Conservation (phyloP, 2,329 filamentous ascomycete species). For the Sphaerulina musiva region DNA sequence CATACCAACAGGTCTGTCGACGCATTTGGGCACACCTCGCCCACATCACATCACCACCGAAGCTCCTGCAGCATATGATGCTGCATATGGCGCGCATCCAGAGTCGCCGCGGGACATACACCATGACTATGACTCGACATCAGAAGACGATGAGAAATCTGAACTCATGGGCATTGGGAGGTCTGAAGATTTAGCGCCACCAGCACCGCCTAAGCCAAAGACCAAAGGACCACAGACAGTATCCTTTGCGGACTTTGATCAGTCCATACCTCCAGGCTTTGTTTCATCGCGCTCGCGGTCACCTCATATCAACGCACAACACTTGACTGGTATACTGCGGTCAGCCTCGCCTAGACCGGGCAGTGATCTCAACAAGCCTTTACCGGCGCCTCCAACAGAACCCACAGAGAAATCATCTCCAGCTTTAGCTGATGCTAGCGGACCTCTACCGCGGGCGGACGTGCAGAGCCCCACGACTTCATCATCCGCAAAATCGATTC, state of each 20-base stretch:
- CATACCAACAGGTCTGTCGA: conserved; percentile 19
- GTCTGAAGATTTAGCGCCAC: conserved; percentile 45
- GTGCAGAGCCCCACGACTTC: conserved; percentile 30
- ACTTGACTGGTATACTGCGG: conserved; percentile 23
- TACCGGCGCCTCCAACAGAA: conserved; percentile 36
- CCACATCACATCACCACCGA: conserved; percentile 41
- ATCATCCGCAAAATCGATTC: conserved; percentile 39
- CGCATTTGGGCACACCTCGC: conserved; percentile 7
- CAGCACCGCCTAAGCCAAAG: conserved; percentile 65
- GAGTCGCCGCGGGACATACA: conserved; percentile 53
- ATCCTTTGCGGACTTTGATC: conserved; percentile 32
- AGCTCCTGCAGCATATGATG: conserved; percentile 51
- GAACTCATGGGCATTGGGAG: conserved; percentile 39
- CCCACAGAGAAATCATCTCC: background rate
- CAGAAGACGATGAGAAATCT: conserved; percentile 35
- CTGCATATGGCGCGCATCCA: conserved; percentile 35
- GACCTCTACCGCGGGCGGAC: conserved; percentile 6
- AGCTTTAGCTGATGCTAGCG: conserved; percentile 2
- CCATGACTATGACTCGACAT: conserved; percentile 38
- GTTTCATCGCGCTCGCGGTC: conserved; percentile 16
- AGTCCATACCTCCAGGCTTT: conserved; percentile 25
- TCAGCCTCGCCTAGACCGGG: conserved; percentile 33
- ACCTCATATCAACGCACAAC: conserved; percentile 18
- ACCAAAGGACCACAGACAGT: conserved; percentile 51
- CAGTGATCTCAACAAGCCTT: conserved; percentile 56